Conservation (phyloP, 345 rosid species). For the Trapa bicornis region DNA sequence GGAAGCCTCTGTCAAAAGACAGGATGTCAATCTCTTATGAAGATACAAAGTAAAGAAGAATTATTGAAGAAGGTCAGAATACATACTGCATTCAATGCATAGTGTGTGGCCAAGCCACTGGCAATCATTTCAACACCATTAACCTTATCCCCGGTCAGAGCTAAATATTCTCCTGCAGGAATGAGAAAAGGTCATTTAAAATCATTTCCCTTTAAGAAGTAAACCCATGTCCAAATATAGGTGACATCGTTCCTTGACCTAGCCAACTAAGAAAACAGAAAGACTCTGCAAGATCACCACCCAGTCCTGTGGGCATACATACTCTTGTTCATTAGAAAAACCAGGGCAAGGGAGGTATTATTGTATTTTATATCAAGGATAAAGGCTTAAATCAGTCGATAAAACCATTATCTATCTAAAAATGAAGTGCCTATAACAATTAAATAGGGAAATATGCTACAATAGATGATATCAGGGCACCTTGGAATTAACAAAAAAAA, state of each 20-base stretch:
- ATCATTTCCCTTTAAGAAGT: background rate
- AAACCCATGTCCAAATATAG: background rate
- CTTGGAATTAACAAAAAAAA: background rate
- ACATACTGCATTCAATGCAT: slow-evolving; percentile 52
- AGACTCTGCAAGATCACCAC: background rate
- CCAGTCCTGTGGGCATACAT: background rate
- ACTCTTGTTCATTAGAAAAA: background rate
- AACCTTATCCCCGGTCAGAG: slow-evolving; percentile 84
- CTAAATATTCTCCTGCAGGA: slow-evolving; percentile 70
- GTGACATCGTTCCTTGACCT: background rate
- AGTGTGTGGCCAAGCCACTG: slow-evolving; percentile 90
- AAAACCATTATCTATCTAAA: background rate
- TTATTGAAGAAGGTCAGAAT: background rate
- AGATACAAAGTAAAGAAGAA: slow-evolving; percentile 6
- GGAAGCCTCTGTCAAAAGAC: slow-evolving; percentile 49
- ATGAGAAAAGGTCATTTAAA: background rate
- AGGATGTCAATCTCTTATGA: slow-evolving; percentile 1
- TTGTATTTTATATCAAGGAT: background rate
- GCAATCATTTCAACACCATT: slow-evolving; percentile 88
- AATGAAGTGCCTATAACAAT: background rate
- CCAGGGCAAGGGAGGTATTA: too few species aligned
- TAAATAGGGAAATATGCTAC: background rate
- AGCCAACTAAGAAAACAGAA: background rate
- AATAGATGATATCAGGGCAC: background rate
- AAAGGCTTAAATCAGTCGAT: background rate